Evolutionary conservation across 2,329 filamentous ascomycete species (phyloP).

Genomic region (Colletotrichum tamarilloi): DNA sequence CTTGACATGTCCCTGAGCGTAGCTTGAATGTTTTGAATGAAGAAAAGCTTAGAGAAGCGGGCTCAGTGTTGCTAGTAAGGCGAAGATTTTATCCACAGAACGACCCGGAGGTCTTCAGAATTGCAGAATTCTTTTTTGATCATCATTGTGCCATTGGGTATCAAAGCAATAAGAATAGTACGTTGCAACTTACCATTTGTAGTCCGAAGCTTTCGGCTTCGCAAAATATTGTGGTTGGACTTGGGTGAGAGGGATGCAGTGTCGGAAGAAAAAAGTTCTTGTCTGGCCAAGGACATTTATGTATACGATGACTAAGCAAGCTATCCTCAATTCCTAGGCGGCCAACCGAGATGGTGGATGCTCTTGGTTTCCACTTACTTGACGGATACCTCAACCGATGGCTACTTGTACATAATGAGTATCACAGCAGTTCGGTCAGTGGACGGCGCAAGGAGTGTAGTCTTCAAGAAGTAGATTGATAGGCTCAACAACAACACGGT

Average conservation of each 20-base stretch:
- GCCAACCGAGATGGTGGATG: not conserved
- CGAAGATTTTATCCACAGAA: constrained; percentile 47
- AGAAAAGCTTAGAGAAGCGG: not conserved
- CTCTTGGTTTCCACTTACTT: not conserved
- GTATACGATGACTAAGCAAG: constrained; percentile 20
- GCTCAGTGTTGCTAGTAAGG: constrained; percentile 33
- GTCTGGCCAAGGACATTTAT: constrained; percentile 14
- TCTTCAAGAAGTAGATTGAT: constrained; percentile 9
- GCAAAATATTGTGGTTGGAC: constrained; percentile 8
- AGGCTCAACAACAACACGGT: constrained; percentile 24
- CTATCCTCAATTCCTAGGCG: not conserved
- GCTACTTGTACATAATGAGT: not conserved
- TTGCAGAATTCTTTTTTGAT: constrained; percentile 59
- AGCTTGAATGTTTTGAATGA: not conserved
- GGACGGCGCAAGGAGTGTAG: not conserved
- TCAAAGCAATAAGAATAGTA: constrained; percentile 45
- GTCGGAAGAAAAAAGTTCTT: not conserved
- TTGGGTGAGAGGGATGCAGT: not conserved
- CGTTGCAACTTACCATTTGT: constrained; percentile 33
- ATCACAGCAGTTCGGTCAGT: not conserved
- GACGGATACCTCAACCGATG: not conserved
- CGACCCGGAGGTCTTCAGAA: constrained; percentile 50
- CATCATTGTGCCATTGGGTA: constrained; percentile 40
- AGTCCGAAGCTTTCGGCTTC: not conserved
- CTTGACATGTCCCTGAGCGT: not conserved